Evolutionary conservation across 306 rosid species (phyloP).

Genomic region (Lotus japonicus): DNA sequence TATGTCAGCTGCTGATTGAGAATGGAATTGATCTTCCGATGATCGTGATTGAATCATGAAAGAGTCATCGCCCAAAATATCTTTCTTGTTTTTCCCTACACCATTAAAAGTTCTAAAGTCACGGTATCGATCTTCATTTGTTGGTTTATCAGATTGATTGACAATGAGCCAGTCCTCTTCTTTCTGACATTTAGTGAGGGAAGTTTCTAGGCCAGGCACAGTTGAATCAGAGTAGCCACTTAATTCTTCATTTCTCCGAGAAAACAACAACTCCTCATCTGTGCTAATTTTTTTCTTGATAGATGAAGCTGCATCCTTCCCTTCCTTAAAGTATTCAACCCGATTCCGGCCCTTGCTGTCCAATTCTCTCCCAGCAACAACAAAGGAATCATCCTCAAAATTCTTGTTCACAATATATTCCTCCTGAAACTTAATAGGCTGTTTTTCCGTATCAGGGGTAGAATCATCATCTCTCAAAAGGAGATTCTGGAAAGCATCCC

Average conservation of each 20-base stretch:
- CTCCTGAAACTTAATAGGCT: slow-evolving; percentile 34
- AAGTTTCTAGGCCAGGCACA: slow-evolving; percentile 31
- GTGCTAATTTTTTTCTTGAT: slow-evolving; percentile 40
- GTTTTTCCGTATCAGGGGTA: slow-evolving; percentile 27
- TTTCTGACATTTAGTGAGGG: slow-evolving; percentile 40
- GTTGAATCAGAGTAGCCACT: slow-evolving; percentile 29
- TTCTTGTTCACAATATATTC: slow-evolving; percentile 35
- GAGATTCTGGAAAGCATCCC: slow-evolving; percentile 94
- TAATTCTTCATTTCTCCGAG: slow-evolving; percentile 43
- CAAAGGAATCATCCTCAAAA: slow-evolving; percentile 55
- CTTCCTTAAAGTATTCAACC: slow-evolving; percentile 44
- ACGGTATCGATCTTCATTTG: slow-evolving; percentile 24
- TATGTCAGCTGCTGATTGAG: slow-evolving; percentile 48
- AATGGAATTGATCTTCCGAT: slow-evolving; percentile 43
- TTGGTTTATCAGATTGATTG: slow-evolving; percentile 37
- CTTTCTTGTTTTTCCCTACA: slow-evolving; percentile 50
- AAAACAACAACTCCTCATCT: slow-evolving; percentile 49
- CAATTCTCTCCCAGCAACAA: slow-evolving; percentile 41
- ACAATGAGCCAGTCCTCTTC: slow-evolving; percentile 72
- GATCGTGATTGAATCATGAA: slow-evolving; percentile 76
- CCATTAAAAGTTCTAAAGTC: slow-evolving; percentile 46
- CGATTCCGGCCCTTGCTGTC: slow-evolving; percentile 24
- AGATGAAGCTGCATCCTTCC: slow-evolving; percentile 28
- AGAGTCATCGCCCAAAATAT: slow-evolving; percentile 66
- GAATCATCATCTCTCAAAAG: slow-evolving; percentile 71